Percentiles rank a stretch among this genome's conserved stretches.
Evolutionary conservation across 768 basidiomycete genomes (phyloP).

Genomic region (Termitomyces sp.): DNA sequence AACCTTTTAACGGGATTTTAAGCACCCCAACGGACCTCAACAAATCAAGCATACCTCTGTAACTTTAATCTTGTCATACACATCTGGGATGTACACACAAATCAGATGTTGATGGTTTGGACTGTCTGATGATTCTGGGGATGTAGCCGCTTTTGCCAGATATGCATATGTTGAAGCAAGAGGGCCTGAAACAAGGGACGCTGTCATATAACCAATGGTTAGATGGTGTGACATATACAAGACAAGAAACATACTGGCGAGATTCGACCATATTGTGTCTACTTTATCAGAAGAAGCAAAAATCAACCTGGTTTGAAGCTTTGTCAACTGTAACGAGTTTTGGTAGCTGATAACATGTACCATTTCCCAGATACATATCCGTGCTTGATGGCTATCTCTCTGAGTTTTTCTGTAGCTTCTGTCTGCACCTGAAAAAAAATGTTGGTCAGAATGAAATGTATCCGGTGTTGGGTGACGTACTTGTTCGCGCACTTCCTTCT

Average conservation of each 20-base stretch:
- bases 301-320: constrained; percentile 43
- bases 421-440: constrained; percentile 43
- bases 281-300: constrained; percentile 59
- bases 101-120: constrained; percentile 58
- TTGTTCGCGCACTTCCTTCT: constrained; percentile 70
- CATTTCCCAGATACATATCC: constrained; percentile 64
- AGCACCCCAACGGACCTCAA: background rate
- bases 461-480: constrained; percentile 25
- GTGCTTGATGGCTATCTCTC: constrained; percentile 50
- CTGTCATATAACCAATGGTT: constrained; percentile 24
- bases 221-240: background rate
- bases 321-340: background rate
- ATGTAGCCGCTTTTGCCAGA: constrained; percentile 63
- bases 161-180: constrained; percentile 51
- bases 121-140: constrained; percentile 34
- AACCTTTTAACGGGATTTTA: constrained; percentile 32
- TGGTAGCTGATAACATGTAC: constrained; percentile 23
- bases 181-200: constrained; percentile 60
- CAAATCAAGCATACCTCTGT: constrained; percentile 34
- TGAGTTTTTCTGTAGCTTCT: constrained; percentile 51
- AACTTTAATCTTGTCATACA: constrained; percentile 58
- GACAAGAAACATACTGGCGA: constrained; percentile 41
- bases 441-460: background rate
- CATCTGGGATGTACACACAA: constrained; percentile 66
- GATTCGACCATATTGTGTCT: constrained; percentile 53